Conservation (phyloP, 257 asterid genomes). For the Solanum peruvianum region DNA sequence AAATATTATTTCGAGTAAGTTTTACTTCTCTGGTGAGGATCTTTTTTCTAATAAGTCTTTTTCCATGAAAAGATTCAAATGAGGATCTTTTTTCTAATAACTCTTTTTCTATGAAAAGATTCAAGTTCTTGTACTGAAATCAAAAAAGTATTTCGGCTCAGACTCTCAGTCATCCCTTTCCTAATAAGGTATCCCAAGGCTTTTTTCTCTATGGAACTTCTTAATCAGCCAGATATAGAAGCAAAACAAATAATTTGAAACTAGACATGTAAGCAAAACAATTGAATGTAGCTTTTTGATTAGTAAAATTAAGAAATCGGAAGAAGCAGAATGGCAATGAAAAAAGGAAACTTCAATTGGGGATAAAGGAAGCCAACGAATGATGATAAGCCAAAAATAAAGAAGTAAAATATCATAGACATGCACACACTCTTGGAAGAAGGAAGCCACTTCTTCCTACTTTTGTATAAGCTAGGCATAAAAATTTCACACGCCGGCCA, state of each 20-base stretch:
- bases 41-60: background rate
- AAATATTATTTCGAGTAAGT: background rate
- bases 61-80: background rate
- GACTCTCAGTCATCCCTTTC: background rate
- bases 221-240: background rate
- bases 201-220: background rate
- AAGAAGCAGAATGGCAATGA: background rate
- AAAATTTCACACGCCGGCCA: background rate
- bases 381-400: background rate
- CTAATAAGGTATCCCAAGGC: background rate
- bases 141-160: background rate
- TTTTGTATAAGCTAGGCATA: background rate
- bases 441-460: background rate
- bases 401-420: background rate
- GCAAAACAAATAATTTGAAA: background rate
- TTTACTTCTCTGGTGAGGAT: background rate
- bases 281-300: background rate
- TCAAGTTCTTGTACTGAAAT: background rate
- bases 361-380: background rate
- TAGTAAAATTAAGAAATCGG: background rate
- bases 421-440: background rate
- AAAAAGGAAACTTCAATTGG: background rate
- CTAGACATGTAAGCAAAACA: background rate
- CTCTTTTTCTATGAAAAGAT: background rate
- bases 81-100: background rate